Evolutionary conservation across 345 rosid genomes (phyloP).

Genomic region (Salix koriyanagi): DNA sequence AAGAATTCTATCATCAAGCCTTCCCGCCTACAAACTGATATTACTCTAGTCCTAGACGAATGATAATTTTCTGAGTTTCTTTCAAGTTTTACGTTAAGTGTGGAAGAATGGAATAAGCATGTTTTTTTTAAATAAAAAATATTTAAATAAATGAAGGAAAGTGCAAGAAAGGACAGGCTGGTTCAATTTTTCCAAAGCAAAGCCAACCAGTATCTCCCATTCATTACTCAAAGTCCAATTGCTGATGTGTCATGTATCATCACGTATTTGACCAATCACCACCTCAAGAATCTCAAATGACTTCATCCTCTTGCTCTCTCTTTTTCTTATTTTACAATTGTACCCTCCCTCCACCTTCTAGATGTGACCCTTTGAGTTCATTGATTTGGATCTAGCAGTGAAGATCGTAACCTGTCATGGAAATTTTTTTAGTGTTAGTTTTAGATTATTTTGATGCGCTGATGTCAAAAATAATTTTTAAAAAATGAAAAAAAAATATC

Average conservation of each 20-base stretch:
- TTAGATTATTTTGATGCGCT: too few relatives aligned
- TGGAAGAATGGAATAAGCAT: too few relatives aligned
- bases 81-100: too few relatives aligned
- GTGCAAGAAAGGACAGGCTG: not conserved
- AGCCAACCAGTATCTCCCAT: constrained; percentile 7
- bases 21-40: too few relatives aligned
- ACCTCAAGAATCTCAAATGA: not conserved
- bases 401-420: not conserved
- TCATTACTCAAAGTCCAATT: constrained; percentile 11
- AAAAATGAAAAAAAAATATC: too few relatives aligned
- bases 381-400: not conserved
- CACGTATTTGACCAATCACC: constrained; percentile 22
- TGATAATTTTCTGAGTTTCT: too few relatives aligned
- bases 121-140: too few relatives aligned
- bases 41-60: too few relatives aligned
- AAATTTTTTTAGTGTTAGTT: too few relatives aligned
- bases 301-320: not conserved
- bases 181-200: not conserved
- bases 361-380: not conserved
- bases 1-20: too few relatives aligned
- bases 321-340: not conserved
- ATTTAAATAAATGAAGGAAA: not conserved
- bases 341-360: not conserved
- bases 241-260: not conserved
- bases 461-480: too few relatives aligned